Base-by-base conservation (phyloP, 768 basidiomycete species). In the Pleurotus cornucopiae region DNA sequence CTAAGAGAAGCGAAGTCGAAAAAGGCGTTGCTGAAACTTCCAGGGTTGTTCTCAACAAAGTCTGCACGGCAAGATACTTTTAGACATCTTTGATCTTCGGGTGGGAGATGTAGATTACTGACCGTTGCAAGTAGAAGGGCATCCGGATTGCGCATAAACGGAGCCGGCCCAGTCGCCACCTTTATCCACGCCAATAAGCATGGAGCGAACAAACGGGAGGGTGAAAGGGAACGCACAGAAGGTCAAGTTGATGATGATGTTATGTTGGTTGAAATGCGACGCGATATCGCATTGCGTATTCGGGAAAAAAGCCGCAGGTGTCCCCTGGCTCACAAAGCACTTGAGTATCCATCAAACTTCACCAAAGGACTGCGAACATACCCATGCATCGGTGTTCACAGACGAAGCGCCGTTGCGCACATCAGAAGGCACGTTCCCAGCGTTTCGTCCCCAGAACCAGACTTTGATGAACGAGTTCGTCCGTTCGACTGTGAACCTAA, bases 401-500 rank as follows among this genome's bases (percentile, higher is more conserved):
- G 64, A 65, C 0, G 63, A 60, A 11, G 60, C 67, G 1, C 78
- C 81, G 16, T 68, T 67, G 45, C 49, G 68, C 14, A 86, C 73
- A 25, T 83, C 82, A 6, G 63, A 49, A 2, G 84, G 85, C 23
- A 82, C 76, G 26, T 61, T 65, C 2, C 63, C 67, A 46, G 67
- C 76, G 60, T 76, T 76, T 23, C 88, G 75, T 0, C 80, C 66
- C 87, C 88, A 92, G 73, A 88, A 89, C 81, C 84, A 91, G 30
- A 89, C 73, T 52, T 82, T 83, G 60, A 90, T 83, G 63, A 73
- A 79, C 13, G 61, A 62, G 16, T 67, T 62, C 0, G 82, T 81
- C 39, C 86, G 78, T 64, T 88, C 85, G 49, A 86, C 73, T 0
- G 83, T 88, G 63, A 80, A 86, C 79, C 81, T 85, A 11, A 6